These are phyloP conservation scores for Amaranthus palmeri DNA, from an alignment of 148 eudicot genomes.

Conservation along the genomic window DNA sequence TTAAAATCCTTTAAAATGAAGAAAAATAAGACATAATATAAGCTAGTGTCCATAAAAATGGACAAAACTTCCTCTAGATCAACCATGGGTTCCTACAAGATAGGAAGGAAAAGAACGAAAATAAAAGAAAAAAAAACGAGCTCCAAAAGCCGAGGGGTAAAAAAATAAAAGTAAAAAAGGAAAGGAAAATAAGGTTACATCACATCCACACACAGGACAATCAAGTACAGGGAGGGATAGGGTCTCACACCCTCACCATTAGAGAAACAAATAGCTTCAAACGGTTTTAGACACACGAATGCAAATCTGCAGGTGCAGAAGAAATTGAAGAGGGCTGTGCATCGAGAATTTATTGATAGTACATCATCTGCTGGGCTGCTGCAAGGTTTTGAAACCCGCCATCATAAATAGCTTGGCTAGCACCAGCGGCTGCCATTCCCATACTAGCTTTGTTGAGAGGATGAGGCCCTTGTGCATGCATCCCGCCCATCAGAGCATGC, in stretches of 20 bases:
- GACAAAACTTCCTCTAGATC: conserved; percentile 18
- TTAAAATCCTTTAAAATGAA: background rate
- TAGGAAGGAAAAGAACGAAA: background rate
- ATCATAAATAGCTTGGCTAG: conserved; percentile 89
- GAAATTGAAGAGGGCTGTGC: conserved; percentile 12
- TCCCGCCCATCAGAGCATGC: conserved; percentile 40
- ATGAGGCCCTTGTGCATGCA: conserved; percentile 77
- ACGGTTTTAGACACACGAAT: conserved; percentile 22
- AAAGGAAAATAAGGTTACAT: background rate
- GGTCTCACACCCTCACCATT: conserved; percentile 16
- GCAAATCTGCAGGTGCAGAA: conserved; percentile 15
- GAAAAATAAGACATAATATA: background rate
- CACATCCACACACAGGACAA: conserved; percentile 26
- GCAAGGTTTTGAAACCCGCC: conserved; percentile 84
- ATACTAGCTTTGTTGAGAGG: conserved; percentile 70
- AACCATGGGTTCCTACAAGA: conserved; percentile 22
- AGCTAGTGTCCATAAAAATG: conserved; percentile 18
- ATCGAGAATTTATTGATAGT: conserved; percentile 56
- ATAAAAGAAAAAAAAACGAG: conserved; percentile 6
- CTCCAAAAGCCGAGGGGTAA: conserved; percentile 10
- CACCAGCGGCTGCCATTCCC: conserved; percentile 90
- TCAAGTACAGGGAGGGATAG: conserved; percentile 21
- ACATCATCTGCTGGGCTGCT: conserved; percentile 97
- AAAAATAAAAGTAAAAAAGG: background rate
- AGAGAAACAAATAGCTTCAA: conserved; percentile 10